Conservation (phyloP, 805 yeast genomes). For the Tetrapisispora iriomotensis region DNA sequence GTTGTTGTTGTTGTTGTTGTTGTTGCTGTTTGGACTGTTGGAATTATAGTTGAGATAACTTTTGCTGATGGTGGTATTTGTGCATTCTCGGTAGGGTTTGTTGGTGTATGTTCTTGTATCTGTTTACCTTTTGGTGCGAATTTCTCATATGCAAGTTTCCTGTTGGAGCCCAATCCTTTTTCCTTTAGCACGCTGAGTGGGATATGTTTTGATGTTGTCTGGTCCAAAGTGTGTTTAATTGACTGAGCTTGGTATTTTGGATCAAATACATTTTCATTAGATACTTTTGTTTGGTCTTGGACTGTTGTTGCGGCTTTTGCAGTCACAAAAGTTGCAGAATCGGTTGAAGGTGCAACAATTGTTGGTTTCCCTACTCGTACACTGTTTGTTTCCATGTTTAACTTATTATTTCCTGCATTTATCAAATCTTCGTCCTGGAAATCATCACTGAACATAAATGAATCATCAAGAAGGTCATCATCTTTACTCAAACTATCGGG, state of each 20-base stretch:
- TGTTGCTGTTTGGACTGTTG: not conserved
- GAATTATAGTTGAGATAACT: not conserved
- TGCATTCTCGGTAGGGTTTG: not conserved
- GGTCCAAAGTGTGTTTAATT: conserved; percentile 54
- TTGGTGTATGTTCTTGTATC: not conserved
- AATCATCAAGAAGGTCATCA: conserved; percentile 40
- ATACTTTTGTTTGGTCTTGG: conserved; percentile 35
- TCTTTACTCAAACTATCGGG: conserved; percentile 6
- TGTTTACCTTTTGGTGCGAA: conserved; percentile 29
- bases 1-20: not conserved
- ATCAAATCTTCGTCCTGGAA: conserved; percentile 31
- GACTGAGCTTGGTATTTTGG: conserved; percentile 50
- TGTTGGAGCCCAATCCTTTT: conserved; percentile 14
- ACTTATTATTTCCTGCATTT: conserved; percentile 26
- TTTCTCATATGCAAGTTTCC: conserved; percentile 19
- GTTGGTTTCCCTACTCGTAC: no score
- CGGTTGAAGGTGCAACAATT: not conserved
- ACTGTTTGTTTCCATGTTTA: no score
- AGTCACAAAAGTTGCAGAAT: conserved; percentile 39
- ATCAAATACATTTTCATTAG: conserved; percentile 38
- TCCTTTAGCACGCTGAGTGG: conserved; percentile 19
- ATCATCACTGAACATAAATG: conserved; percentile 45
- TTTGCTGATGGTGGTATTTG: not conserved
- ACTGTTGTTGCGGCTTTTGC: conserved; percentile 55
- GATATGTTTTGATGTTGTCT: conserved; percentile 55